Base-by-base conservation (phyloP, 1,284 basidiomycete species). In the Cerrena zonata region DNA sequence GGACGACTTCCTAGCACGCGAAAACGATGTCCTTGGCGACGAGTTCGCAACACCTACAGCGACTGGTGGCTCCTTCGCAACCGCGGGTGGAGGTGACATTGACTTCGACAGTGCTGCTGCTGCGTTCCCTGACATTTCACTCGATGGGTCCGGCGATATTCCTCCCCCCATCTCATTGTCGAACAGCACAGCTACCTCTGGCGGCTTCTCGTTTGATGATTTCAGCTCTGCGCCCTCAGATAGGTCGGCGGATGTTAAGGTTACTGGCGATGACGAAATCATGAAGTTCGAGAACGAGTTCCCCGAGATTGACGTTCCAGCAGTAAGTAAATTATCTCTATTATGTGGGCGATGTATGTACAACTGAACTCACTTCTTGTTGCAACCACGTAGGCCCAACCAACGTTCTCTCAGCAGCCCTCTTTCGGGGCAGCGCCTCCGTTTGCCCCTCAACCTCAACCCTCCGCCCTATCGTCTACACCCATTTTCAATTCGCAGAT, bases 221-320 rank as follows among this genome's bases (percentile, higher is more conserved):
- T 84, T 88, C 60, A 78, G 77, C 22, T 73, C 72, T 53, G 66
- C 72, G 38, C 72, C 75, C 21, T 72, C 74, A 19, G 56, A 69
- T 61, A 62, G 61, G 53, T 58, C 68, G 57, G 72, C 68, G 13
- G 73, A 79, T 18, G 84, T 94, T 48, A 87, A 82, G 65, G 86
- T 93, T 30, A 94, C 91, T 0, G 91, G 91, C 2, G 81, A 89
- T 59, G 86, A 90, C 56, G 93, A 94, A 58, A 80, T 93, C 55
- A 89, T 91, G 59, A 83, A 90, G 69, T 98, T 98, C 60, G 87
- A 95, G 72, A 87, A 76, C 64, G 84, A 91, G 57, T 98, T 95
- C 70, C 94, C 94, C 0, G 92, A 92, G 59, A 78, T 98, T 52
- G 82, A 85, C 48, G 73, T 79, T 47, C 76, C 76, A 50, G 62